These are phyloP conservation scores for Exserohilum turcica DNA, from an alignment of 2,329 filamentous ascomycete genomes.

Conservation along the genomic window DNA sequence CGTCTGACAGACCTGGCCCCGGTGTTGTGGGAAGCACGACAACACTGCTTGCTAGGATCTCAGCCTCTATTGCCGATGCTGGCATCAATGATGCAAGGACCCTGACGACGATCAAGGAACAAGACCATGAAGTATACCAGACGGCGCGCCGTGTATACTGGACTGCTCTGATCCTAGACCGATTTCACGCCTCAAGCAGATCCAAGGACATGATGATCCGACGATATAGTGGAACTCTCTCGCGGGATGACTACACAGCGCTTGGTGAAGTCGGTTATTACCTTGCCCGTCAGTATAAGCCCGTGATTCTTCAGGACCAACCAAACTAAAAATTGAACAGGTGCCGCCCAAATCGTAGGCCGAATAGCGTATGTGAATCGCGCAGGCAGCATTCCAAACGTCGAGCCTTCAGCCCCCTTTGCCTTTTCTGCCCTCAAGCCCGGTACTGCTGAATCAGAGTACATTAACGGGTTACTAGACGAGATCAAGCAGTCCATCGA, in stretches of 20 bases:
- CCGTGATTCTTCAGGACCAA: neutral
- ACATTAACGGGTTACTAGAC: slow-evolving; percentile 38
- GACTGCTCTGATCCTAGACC: slow-evolving; percentile 46
- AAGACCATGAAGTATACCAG: slow-evolving; percentile 38
- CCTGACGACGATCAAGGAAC: slow-evolving; percentile 33
- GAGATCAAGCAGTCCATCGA: slow-evolving; percentile 42
- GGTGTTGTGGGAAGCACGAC: slow-evolving; percentile 34
- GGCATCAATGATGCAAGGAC: slow-evolving; percentile 41
- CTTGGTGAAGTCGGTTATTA: slow-evolving; percentile 44
- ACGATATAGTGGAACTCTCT: slow-evolving; percentile 35
- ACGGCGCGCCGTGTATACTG: slow-evolving; percentile 44
- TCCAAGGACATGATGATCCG: slow-evolving; percentile 42
- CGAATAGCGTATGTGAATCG: slow-evolving; percentile 37
- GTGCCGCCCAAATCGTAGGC: slow-evolving; percentile 40
- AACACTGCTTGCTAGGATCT: slow-evolving; percentile 39
- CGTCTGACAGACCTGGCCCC: slow-evolving; percentile 40
- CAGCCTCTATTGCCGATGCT: slow-evolving; percentile 37
- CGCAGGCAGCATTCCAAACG: slow-evolving; percentile 36
- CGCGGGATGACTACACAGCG: slow-evolving; percentile 39
- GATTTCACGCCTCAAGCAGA: slow-evolving; percentile 44
- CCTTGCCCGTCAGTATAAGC: slow-evolving; percentile 40
- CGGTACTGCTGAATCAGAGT: slow-evolving; percentile 33
- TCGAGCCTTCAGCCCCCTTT: slow-evolving; percentile 38
- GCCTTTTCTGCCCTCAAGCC: slow-evolving; percentile 33
- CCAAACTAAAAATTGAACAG: slow-evolving; percentile 20